phyloP scores from a whole-genome alignment of 2,329 filamentous ascomycete species.

The Pseudogymnoascus sp. region DNA sequence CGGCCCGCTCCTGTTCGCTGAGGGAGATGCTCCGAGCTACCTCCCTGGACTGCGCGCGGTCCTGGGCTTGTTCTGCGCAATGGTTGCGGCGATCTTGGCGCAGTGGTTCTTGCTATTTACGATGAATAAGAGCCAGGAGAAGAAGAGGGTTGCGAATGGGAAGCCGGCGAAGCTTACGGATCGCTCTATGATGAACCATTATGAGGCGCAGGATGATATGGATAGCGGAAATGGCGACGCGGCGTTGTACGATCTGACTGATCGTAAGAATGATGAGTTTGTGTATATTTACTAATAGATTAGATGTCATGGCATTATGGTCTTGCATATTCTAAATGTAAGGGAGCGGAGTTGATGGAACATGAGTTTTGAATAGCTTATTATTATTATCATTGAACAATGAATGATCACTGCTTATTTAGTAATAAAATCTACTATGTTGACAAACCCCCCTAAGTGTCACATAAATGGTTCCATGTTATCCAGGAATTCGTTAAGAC shows the following conservation, averaged over 20 bases:
- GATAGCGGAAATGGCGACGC: constrained; percentile 34
- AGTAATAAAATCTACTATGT: neutral
- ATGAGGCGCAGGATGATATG: constrained; percentile 29
- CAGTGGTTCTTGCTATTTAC: constrained; percentile 47
- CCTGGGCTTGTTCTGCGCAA: constrained; percentile 43
- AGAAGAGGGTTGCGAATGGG: constrained; percentile 46
- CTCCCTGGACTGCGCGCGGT: constrained; percentile 47
- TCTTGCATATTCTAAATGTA: neutral
- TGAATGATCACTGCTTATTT: neutral
- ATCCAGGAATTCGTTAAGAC: too few species aligned
- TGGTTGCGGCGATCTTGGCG: constrained; percentile 43
- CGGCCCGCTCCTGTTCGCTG: constrained; percentile 53
- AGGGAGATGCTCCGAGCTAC: constrained; percentile 49
- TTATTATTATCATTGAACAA: neutral
- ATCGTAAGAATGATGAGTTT: constrained; percentile 62
- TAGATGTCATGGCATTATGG: neutral
- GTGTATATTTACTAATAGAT: constrained; percentile 46
- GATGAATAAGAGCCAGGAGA: constrained; percentile 48
- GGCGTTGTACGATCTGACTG: constrained; percentile 52
- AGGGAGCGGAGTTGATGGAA: neutral
- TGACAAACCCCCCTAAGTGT: neutral
- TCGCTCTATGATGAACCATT: constrained; percentile 49
- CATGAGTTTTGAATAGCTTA: neutral
- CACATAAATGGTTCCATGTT: neutral
- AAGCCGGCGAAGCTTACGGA: constrained; percentile 53